A percentile compares a stretch with the other conserved stretches of the same genome.
Conservation (phyloP, 306 rosid genomes). For the Acacia confusa region DNA sequence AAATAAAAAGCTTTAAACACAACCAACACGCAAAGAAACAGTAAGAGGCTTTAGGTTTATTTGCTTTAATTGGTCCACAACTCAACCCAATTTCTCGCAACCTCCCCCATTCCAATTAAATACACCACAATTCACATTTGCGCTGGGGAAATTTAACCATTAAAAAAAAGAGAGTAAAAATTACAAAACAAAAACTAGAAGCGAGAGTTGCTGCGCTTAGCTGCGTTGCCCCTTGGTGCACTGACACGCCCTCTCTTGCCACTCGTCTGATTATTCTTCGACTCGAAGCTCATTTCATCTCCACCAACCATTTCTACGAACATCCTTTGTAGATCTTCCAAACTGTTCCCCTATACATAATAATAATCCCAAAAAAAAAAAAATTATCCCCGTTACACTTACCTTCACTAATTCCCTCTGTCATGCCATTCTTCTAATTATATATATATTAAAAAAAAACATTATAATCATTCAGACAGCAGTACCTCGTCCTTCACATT, state of each 20-base stretch:
- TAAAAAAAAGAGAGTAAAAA: not conserved
- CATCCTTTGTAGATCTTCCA: conserved; percentile 91
- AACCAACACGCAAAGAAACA: not conserved
- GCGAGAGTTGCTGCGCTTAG: conserved; percentile 57
- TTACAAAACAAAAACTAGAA: conserved; percentile 36
- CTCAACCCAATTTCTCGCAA: not conserved
- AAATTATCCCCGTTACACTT: not conserved
- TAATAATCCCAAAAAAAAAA: not conserved
- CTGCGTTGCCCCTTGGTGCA: conserved; percentile 37
- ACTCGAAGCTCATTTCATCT: conserved; percentile 46
- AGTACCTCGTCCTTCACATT: conserved; percentile 80
- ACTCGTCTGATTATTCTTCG: conserved; percentile 46
- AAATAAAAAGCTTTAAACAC: not conserved
- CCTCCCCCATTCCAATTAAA: not conserved
- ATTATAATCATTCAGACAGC: not conserved
- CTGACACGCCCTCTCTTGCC: conserved; percentile 55
- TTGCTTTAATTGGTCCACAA: not conserved
- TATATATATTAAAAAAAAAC: too few relatives aligned
- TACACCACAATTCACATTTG: not conserved
- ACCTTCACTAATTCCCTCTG: not conserved
- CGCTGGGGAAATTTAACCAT: not conserved
- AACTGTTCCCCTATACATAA: conserved; percentile 60
- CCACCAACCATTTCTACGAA: conserved; percentile 85
- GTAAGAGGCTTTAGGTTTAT: not conserved
- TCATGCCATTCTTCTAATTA: not conserved